A percentile compares a stretch with the other conserved stretches of the same genome.
These are phyloP conservation scores for Gossypium mustelinum DNA, from an alignment of 345 rosid genomes.

Conservation along the genomic window DNA sequence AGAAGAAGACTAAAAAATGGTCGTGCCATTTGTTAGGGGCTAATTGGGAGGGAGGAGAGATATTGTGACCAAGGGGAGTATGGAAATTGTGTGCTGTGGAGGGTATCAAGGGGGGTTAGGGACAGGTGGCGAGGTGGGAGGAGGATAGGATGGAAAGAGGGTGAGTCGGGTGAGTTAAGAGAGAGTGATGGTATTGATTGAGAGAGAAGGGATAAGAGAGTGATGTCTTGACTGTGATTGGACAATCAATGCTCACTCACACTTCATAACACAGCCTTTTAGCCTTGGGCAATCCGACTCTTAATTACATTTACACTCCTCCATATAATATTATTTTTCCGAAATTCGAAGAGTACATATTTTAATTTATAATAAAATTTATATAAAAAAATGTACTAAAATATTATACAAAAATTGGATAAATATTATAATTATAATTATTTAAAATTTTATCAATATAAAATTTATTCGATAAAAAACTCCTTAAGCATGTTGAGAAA, in stretches of 20 bases:
- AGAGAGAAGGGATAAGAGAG: neutral
- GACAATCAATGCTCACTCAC: neutral
- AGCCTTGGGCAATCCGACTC: neutral
- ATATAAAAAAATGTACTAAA: too few relatives aligned
- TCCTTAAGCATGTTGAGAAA: too few relatives aligned
- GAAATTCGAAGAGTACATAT: too few relatives aligned
- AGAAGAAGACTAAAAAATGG: neutral
- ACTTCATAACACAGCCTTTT: neutral
- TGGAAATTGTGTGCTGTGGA: neutral
- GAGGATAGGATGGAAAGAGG: neutral
- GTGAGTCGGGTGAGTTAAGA: neutral
- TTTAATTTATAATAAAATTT: too few relatives aligned
- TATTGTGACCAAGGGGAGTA: neutral
- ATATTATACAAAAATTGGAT: too few relatives aligned
- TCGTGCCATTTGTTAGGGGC: neutral
- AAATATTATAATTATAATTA: too few relatives aligned
- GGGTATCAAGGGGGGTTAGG: neutral
- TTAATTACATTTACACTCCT: neutral
- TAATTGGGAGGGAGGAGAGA: neutral
- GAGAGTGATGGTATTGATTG: neutral
- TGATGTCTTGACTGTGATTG: constrained; percentile 2
- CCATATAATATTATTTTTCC: too few relatives aligned
- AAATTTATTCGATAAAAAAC: too few relatives aligned
- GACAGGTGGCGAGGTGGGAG: neutral
- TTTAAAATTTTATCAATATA: too few relatives aligned